Base-by-base conservation (phyloP, 2,329 filamentous ascomycete genomes). In the Leptographium wingfieldii region DNA sequence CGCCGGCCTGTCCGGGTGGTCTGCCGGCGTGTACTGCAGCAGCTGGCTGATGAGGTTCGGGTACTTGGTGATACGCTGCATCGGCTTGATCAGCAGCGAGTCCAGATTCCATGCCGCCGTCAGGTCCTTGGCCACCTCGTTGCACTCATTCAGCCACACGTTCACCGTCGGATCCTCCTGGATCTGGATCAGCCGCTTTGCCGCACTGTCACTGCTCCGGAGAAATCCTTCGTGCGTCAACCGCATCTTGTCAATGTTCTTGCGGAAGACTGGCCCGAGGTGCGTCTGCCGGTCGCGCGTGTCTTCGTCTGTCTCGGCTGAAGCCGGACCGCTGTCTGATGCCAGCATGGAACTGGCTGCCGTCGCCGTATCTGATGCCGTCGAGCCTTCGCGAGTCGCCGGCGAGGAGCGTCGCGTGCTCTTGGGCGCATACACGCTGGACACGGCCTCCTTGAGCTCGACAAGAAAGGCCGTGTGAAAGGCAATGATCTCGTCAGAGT, bases 31-130 rank as follows among this genome's bases (percentile, higher is more conserved):
- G 60, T 86, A 82, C 63, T 91, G 85, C 29, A 95, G 77, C 12
- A 99, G 77, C 60, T 91, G 85, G 40, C 85, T 83, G 53, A 99
- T 82, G 49, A 99, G 77, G 54, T 96, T 85, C 3, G 91, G 91
- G 69, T 97, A 99, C 68, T 96, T 96, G 40, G 92, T 86, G 63
- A 97, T 86, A 55, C 94, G 84, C 73, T 99, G 94, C 71, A 95
- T 92, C 1, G 94, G 94, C 72, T 99, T 99, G 69, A 99, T 92
- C 25, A 99, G 81, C n/a, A 99, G 78, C 0, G 94, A 95, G 71
- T 96, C 92, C 62, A 99, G 73, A 71, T 95, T 89, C 94, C 94
- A 99, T 0, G 94, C 92, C 31, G 86, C 84, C 0, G 94, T 99
- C 64, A 99, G 80, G 69, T 96, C 94, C 66, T 90, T 88, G 14